Percentiles rank a stretch among this genome's conserved stretches.
Evolutionary conservation across 805 yeast species (phyloP).

Genomic region (Cyberlindnera samutprakarnensis): DNA sequence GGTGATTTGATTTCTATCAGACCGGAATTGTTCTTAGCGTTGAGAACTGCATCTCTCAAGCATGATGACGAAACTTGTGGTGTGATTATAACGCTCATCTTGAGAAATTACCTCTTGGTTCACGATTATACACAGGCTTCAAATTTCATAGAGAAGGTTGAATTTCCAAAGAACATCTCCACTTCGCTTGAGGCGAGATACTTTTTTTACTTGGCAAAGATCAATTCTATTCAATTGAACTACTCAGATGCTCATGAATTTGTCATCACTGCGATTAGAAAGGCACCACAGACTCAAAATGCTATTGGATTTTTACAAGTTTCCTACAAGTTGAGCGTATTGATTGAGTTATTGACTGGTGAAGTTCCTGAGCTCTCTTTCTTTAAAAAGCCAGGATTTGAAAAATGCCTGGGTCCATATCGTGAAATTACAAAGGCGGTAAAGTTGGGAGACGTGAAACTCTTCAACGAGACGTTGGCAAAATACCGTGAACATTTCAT

Average conservation of each 20-base stretch:
- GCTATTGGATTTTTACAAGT: slow-evolving; percentile 85
- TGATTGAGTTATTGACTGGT: slow-evolving; percentile 91
- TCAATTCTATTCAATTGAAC: slow-evolving; percentile 86
- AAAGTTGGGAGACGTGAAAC: slow-evolving; percentile 78
- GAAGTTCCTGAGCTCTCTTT: slow-evolving; percentile 87
- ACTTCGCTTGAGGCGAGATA: slow-evolving; percentile 89
- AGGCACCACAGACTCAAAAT: slow-evolving; percentile 84
- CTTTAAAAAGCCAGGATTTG: slow-evolving; percentile 59
- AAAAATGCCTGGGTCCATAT: slow-evolving; percentile 67
- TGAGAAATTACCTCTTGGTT: slow-evolving; percentile 69
- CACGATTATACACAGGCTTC: slow-evolving; percentile 86
- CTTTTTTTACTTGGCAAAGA: slow-evolving; percentile 83
- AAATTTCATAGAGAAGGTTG: slow-evolving; percentile 81
- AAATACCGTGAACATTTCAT: slow-evolving; percentile 56
- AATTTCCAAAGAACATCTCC: slow-evolving; percentile 79
- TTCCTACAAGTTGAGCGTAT: slow-evolving; percentile 79
- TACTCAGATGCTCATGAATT: slow-evolving; percentile 87
- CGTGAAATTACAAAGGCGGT: slow-evolving; percentile 87
- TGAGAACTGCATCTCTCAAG: slow-evolving; percentile 84
- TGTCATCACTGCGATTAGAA: slow-evolving; percentile 90
- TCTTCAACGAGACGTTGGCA: slow-evolving; percentile 64
- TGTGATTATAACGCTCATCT: slow-evolving; percentile 71
- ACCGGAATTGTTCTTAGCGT: slow-evolving; percentile 59
- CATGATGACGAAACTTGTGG: slow-evolving; percentile 93
- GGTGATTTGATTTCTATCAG: slow-evolving; percentile 49